Percentiles rank a stretch among this genome's conserved stretches.
Conservation (phyloP, 2,329 filamentous ascomycete genomes). For the Venturia oleaginea region DNA sequence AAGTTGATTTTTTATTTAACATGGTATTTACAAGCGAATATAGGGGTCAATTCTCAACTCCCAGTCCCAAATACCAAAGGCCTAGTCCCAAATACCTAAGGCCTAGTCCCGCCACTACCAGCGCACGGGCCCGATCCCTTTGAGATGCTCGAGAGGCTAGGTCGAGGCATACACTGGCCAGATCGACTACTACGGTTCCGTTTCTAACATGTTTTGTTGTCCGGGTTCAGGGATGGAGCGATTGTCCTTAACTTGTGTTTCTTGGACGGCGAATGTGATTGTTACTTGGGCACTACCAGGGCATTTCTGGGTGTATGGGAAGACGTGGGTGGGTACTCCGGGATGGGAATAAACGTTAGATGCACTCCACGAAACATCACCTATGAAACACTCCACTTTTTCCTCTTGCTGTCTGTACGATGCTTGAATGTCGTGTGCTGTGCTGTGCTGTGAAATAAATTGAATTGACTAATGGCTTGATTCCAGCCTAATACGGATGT, state of each 20-base stretch:
- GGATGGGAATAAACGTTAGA: neutral
- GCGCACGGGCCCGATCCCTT: neutral
- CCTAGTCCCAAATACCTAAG: neutral
- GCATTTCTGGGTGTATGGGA: neutral
- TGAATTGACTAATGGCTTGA: neutral
- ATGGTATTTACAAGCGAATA: constrained; percentile 1
- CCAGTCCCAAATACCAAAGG: neutral
- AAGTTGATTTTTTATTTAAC: neutral
- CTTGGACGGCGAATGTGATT: neutral
- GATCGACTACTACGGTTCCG: too few relatives aligned
- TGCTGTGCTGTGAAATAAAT: neutral
- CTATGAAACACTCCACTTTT: neutral
- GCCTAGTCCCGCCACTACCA: neutral
- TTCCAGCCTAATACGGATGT: neutral
- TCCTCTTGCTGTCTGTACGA: neutral
- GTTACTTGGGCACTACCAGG: neutral
- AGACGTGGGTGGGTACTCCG: neutral
- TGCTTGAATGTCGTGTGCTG: neutral
- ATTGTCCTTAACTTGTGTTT: neutral
- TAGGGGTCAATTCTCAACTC: neutral
- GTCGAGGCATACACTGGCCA: too few relatives aligned
- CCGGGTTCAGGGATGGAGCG: neutral
- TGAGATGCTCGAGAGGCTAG: too few relatives aligned
- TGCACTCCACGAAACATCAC: neutral
- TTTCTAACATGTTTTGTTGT: too few relatives aligned